Evolutionary conservation across 2,329 filamentous ascomycete species (phyloP).

Genomic region (Fusarium humuli): DNA sequence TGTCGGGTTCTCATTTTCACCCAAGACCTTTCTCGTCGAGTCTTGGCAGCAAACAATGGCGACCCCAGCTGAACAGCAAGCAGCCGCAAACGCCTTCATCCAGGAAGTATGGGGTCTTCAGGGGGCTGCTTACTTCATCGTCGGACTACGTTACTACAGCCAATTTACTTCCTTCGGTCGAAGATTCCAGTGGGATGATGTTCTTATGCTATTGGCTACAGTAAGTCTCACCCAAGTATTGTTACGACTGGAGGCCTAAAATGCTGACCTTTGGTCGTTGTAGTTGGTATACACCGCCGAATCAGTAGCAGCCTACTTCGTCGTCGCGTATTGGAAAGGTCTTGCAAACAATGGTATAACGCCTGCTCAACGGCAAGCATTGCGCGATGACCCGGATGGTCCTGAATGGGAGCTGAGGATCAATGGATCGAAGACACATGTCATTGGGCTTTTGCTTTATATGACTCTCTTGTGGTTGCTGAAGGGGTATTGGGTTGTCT

Average conservation of each 20-base stretch:
- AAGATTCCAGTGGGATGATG: background rate
- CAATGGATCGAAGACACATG: background rate
- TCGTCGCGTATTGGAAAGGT: background rate
- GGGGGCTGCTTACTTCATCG: background rate
- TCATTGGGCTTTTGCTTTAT: background rate
- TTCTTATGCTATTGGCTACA: background rate
- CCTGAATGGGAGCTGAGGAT: background rate
- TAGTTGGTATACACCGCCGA: background rate
- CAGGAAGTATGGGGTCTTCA: background rate
- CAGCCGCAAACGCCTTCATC: background rate
- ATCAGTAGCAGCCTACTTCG: background rate
- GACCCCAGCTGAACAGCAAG: background rate
- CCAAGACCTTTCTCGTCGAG: background rate
- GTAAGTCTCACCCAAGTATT: background rate
- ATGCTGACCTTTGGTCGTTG: no score
- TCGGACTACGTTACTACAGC: background rate
- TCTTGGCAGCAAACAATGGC: background rate
- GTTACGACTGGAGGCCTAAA: accelerated
- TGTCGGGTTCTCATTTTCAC: background rate
- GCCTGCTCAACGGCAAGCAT: background rate
- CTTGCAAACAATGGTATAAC: background rate
- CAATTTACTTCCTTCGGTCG: background rate
- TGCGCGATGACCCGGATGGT: background rate
- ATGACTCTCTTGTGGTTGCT: background rate
- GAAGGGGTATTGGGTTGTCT: background rate